Evolutionary conservation across 176 grass and related monocot species (phyloP).

Genomic region (Ensete glaucum): DNA sequence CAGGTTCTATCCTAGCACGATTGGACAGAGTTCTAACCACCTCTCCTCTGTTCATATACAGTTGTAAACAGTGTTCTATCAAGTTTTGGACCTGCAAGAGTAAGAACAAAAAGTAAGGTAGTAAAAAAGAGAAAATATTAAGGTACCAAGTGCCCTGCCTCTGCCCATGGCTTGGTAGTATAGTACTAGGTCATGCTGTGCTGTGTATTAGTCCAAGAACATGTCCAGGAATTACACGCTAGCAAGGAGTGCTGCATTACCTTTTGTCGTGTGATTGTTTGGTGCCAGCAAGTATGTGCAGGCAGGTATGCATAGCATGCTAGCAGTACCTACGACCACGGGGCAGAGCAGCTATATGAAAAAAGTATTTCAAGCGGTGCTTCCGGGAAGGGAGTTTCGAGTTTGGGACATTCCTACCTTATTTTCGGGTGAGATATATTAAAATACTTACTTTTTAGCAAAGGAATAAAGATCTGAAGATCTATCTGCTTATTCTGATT

Average conservation of each 20-base stretch:
- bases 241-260: neutral
- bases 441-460: no score
- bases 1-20: slow-evolving; percentile 95
- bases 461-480: no score
- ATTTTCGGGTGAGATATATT: no score
- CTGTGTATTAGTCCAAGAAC: no score
- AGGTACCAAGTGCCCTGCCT: neutral
- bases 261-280: no score
- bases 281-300: no score
- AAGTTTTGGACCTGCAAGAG: slow-evolving; percentile 88
- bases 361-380: no score
- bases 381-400: no score
- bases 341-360: neutral
- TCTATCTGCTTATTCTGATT: no score
- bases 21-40: slow-evolving; percentile 78
- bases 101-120: neutral
- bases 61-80: slow-evolving; percentile 88
- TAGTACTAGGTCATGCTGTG: neutral
- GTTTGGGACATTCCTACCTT: no score
- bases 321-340: neutral
- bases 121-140: neutral
- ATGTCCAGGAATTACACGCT: neutral
- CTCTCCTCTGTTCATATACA: slow-evolving; percentile 97
- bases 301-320: neutral
- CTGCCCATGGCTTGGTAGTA: neutral